Evolutionary conservation across 768 basidiomycete species (phyloP).

Genomic region (Leccinum barrowsii): DNA sequence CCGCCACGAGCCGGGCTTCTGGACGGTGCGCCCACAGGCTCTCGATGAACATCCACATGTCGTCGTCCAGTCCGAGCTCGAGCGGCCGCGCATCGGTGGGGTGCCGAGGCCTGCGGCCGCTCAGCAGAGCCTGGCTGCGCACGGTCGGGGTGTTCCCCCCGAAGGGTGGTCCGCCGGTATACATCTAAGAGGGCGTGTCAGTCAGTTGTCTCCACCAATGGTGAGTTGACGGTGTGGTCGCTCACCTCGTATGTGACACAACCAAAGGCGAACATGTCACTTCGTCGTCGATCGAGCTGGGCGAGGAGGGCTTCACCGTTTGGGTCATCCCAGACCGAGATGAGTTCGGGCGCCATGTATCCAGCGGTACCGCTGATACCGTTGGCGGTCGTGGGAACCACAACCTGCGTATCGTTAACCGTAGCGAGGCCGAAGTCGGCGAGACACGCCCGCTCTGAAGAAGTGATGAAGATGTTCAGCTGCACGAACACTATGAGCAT

Average conservation of each 20-base stretch:
- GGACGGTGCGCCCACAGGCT: slow-evolving; percentile 29
- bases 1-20: slow-evolving; percentile 23
- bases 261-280: slow-evolving; percentile 36
- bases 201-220: background rate
- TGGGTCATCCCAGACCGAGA: slow-evolving; percentile 5
- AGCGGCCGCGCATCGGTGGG: slow-evolving; percentile 11
- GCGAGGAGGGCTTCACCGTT: slow-evolving; percentile 12
- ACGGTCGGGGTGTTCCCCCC: slow-evolving; percentile 12
- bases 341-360: slow-evolving; percentile 30
- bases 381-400: slow-evolving; percentile 12
- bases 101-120: slow-evolving; percentile 15
- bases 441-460: slow-evolving; percentile 27
- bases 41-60: slow-evolving; percentile 30
- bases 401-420: slow-evolving; percentile 14
- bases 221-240: background rate
- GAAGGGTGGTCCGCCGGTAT: slow-evolving; percentile 28
- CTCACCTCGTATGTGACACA: slow-evolving; percentile 34
- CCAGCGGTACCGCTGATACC: slow-evolving; percentile 21
- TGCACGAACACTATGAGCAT: slow-evolving; percentile 5
- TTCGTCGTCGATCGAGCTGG: slow-evolving; percentile 23
- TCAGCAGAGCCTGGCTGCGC: slow-evolving; percentile 15
- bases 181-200: slow-evolving; percentile 20
- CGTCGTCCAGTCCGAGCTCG: slow-evolving; percentile 26
- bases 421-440: slow-evolving; percentile 32
- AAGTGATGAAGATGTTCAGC: slow-evolving; percentile 29